Base-by-base conservation (phyloP, 768 basidiomycete species). In the Coprinopsis strossmayeri region DNA sequence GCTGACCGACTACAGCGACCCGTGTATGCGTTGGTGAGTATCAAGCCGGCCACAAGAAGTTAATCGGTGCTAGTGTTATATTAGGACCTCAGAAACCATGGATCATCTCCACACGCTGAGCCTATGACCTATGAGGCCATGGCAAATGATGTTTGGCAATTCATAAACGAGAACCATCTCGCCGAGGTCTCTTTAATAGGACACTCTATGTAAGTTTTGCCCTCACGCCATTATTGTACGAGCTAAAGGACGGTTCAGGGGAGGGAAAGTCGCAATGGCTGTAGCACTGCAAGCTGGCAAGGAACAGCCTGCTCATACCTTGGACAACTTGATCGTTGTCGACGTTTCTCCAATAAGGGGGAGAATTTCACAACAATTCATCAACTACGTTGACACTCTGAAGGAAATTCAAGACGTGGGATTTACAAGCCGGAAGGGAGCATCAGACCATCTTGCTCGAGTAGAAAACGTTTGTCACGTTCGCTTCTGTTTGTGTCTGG, bases 181-280 rank as follows among this genome's bases (percentile, higher is more conserved):
- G 67, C 69, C 2, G 69, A 84, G 17, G 74, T 92, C n/a, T 79
- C 87, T 1, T 72, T 96, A 3, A 69, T 95, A 4, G 93, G 93
- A 0, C 93, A 95, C 60, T 94, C 91, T 2, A 93, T 95, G 92
- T 91, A 54, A 48, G 85, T 69, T 26, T 4, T 4, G 11, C 23
- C 20, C 20, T 23, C 23, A 20, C 17, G 18, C 25, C 41, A n/a
- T 26, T 13, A 9, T 42, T 10, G 11, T 10, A 21, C 9, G 20
- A 23, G 18, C 41, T 26, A 5, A 4, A 30, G 30, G 9, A 5
- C 53, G 38, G n/a, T 12, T 28, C 53, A 91, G 88, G 89, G 91
- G 91, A 50, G 91, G 90, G 20, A 94, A 91, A 61, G 84, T 79
- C 2, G 86, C 85, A 0, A 87, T 89, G 85, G 58, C 81, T 1